A percentile compares a stretch with the other conserved stretches of the same genome.
phyloP scores from a whole-genome alignment of 2,329 filamentous ascomycete genomes.

The Berkeleyomyces rouxiae region DNA sequence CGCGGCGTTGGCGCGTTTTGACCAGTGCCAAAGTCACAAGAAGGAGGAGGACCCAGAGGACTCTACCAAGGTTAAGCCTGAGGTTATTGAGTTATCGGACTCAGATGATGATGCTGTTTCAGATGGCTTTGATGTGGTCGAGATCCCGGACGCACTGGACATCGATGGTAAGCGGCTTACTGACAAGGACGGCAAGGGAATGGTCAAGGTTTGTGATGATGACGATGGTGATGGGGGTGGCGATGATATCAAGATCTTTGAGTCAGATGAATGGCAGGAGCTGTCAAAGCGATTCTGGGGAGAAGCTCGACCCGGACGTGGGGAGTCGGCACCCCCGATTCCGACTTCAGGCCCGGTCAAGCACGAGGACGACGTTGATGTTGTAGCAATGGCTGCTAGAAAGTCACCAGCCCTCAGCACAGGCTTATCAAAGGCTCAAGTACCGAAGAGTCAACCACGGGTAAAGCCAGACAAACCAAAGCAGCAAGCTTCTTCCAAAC shows the following conservation, averaged over 20 bases:
- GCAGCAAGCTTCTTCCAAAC: neutral
- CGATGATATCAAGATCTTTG: constrained; percentile 30
- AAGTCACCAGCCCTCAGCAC: neutral
- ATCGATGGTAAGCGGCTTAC: constrained; percentile 46
- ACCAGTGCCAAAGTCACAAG: constrained; percentile 28
- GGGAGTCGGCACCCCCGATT: too few relatives aligned
- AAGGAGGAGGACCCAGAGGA: constrained; percentile 19
- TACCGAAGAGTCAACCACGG: neutral
- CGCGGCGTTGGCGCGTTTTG: constrained; percentile 60
- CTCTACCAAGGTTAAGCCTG: constrained; percentile 23
- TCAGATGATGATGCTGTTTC: constrained; percentile 19
- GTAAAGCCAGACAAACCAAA: neutral
- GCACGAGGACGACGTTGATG: neutral
- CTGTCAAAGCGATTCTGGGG: constrained; percentile 22
- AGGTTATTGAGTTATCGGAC: constrained; percentile 24
- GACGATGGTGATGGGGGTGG: constrained; percentile 45
- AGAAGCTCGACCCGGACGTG: neutral
- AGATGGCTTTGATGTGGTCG: neutral
- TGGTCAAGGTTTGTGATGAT: constrained; percentile 56
- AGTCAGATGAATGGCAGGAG: constrained; percentile 45
- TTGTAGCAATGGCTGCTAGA: neutral
- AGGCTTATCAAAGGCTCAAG: neutral
- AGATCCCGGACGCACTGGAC: constrained; percentile 38
- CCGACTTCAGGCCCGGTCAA: neutral
- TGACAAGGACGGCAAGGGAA: constrained; percentile 47